Base-by-base conservation (phyloP, 768 basidiomycete genomes). In the Mycena vulgaris region DNA sequence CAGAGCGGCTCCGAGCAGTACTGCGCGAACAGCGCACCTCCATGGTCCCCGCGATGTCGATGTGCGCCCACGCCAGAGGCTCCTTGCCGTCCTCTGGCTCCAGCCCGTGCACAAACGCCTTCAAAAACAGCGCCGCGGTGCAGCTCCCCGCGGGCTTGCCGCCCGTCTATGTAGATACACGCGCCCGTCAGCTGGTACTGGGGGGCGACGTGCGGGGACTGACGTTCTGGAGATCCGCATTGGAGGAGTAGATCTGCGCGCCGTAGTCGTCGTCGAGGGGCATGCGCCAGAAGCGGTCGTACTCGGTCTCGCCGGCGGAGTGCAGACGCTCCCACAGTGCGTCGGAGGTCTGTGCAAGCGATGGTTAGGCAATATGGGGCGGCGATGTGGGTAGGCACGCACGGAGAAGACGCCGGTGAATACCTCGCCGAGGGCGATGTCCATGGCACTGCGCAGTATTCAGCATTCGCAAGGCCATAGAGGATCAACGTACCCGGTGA, bases 281-380 rank as follows among this genome's bases (percentile, higher is more conserved):
- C 91, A 96, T 90, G 30, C 95, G 89, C 95, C 95, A 96, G 86
- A 97, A 91, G 62, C 90, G 89, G 80, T 95, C 94, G 75, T 92
- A 88, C 75, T 95, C 93, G 17, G 81, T 80, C 81, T 91, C 89
- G 14, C 93, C 94, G 3, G 95, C 94, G 3, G 77, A 83, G 69
- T 89, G 83, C 14, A 97, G 87, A 62, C 88, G 83, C 40, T 87
- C 75, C 93, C 94, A 96, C 23, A 97, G 89, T 27, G 84, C 80
- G 71, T 94, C 92, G 3, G 93, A 93, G 17, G 88, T 91, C 92
- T 93, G 64, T 11, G 42, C 7, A 23, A 25, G 51, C 48, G 58
- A 63, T 11, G 45, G 23, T 19, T 37, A 47, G 47, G 52, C 55
- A 19, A 25, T 33, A 16, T 55, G 49, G 10, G 35, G 40, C n/a